Percentiles rank a stretch among this genome's conserved stretches.
Conservation (phyloP, 495 filamentous ascomycete species). For the Lepraria neglecta region DNA sequence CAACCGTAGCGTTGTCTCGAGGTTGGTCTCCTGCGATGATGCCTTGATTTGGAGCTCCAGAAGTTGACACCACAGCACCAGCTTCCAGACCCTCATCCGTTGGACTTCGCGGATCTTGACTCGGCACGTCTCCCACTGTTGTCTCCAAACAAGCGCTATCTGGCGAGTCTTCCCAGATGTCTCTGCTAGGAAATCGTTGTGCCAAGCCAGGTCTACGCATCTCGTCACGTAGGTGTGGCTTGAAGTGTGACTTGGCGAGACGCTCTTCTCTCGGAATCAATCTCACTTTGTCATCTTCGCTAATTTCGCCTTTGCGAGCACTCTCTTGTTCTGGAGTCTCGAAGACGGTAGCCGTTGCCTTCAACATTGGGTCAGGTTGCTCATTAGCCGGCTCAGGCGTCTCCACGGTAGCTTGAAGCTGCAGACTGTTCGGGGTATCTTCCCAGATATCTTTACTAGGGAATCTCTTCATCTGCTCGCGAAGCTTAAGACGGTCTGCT, state of each 20-base stretch:
- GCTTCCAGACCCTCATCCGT: slow-evolving; percentile 28
- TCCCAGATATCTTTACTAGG: slow-evolving; percentile 96
- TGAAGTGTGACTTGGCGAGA: slow-evolving; percentile 39
- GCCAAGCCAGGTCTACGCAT: slow-evolving; percentile 48
- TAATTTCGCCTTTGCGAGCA: slow-evolving; percentile 42
- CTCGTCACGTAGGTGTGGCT: slow-evolving; percentile 37
- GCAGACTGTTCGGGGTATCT: slow-evolving; percentile 81
- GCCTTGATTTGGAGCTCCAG: slow-evolving; percentile 25
- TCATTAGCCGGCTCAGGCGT: slow-evolving; percentile 61
- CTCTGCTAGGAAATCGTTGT: slow-evolving; percentile 83
- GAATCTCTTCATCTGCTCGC: slow-evolving; percentile 67
- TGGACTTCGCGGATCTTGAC: slow-evolving; percentile 37
- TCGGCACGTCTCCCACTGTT: slow-evolving; percentile 60
- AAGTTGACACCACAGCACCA: slow-evolving; percentile 27
- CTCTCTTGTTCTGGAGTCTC: slow-evolving; percentile 54
- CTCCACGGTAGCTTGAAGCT: slow-evolving; percentile 76
- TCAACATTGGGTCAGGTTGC: slow-evolving; percentile 26
- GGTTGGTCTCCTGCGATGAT: slow-evolving; percentile 24
- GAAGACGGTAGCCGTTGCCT: slow-evolving; percentile 34
- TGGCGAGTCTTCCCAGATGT: slow-evolving; percentile 95
- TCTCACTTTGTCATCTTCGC: slow-evolving; percentile 43
- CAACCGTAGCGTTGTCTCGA: slow-evolving; percentile 32
- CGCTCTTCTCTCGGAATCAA: slow-evolving; percentile 44
- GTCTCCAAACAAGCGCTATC: slow-evolving; percentile 76
- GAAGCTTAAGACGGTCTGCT: slow-evolving; percentile 54